Percentiles rank a stretch among this genome's conserved stretches.
Evolutionary conservation across 129 eudicot genomes (phyloP).

Genomic region (Pulicaria dysenterica): DNA sequence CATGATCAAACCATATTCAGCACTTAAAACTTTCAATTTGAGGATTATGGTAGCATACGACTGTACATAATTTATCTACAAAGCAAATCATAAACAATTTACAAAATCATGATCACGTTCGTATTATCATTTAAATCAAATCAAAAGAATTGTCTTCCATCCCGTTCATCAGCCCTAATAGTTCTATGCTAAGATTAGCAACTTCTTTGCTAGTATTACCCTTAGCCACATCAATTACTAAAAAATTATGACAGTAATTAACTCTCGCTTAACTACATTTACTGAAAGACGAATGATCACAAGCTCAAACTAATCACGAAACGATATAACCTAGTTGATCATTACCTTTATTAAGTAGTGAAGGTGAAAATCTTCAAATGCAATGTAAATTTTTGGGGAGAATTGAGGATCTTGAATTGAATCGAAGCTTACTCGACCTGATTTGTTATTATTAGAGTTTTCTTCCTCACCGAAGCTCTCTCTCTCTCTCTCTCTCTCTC

Average conservation of each 20-base stretch:
- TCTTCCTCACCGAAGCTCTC: not conserved
- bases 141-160: no score
- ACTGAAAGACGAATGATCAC: not conserved
- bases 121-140: no score
- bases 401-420: not conserved
- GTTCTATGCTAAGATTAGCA: not conserved
- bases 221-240: not conserved
- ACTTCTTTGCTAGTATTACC: not conserved
- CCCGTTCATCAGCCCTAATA: not conserved
- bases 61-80: no score
- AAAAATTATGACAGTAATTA: not conserved
- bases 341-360: conserved; percentile 3
- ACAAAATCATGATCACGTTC: no score
- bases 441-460: not conserved
- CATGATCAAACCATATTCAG: no score
- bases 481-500: no score
- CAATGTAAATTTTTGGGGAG: conserved; percentile 30
- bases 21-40: no score
- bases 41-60: no score
- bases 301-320: not conserved
- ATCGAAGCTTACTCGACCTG: conserved; percentile 16
- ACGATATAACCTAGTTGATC: conserved; percentile 7
- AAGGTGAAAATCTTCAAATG: conserved; percentile 32
- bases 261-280: conserved; percentile 21
- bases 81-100: no score